Percentiles rank a stretch among this genome's conserved stretches.
These are phyloP conservation scores for Eutypa lata DNA, from an alignment of 2,329 filamentous ascomycete genomes.

Conservation along the genomic window DNA sequence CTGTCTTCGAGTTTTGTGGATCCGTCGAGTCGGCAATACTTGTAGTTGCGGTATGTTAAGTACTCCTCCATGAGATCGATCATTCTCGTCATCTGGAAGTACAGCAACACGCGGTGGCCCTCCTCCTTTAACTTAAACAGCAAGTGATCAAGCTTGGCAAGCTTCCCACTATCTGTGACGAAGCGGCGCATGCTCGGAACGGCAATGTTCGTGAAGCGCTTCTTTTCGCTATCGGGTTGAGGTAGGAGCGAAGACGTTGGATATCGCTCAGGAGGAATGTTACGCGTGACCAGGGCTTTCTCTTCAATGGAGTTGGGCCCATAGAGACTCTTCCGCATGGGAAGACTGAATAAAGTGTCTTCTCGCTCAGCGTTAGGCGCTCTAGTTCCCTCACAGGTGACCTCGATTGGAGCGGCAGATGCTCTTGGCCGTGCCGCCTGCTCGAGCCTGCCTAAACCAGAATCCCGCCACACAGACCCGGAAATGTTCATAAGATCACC, in stretches of 20 bases:
- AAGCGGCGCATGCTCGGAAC: constrained; percentile 97
- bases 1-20: constrained; percentile 97
- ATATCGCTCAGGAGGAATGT: constrained; percentile 63
- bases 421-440: constrained; percentile 75
- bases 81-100: constrained; percentile 99
- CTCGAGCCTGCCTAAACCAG: constrained; percentile 76
- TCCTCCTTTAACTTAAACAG: constrained; percentile 87
- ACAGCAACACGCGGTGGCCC: constrained; percentile 88
- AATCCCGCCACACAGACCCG: constrained; percentile 58
- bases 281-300: constrained; percentile 68
- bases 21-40: constrained; percentile 93
- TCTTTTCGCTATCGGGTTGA: constrained; percentile 73
- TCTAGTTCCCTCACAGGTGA: constrained; percentile 69
- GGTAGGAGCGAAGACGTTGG: constrained; percentile 69
- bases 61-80: constrained; percentile 99
- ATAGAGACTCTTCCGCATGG: constrained; percentile 72
- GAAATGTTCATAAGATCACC: constrained; percentile 77
- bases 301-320: constrained; percentile 65
- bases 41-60: constrained; percentile 97
- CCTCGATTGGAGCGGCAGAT: constrained; percentile 80
- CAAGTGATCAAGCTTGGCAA: constrained; percentile 84
- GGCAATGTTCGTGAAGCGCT: constrained; percentile 83
- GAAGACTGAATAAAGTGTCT: constrained; percentile 72
- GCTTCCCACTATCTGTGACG: constrained; percentile 94
- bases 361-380: constrained; percentile 62